Evolutionary conservation across 305 asterid species (phyloP).

Genomic region (Solanum hybrid): DNA sequence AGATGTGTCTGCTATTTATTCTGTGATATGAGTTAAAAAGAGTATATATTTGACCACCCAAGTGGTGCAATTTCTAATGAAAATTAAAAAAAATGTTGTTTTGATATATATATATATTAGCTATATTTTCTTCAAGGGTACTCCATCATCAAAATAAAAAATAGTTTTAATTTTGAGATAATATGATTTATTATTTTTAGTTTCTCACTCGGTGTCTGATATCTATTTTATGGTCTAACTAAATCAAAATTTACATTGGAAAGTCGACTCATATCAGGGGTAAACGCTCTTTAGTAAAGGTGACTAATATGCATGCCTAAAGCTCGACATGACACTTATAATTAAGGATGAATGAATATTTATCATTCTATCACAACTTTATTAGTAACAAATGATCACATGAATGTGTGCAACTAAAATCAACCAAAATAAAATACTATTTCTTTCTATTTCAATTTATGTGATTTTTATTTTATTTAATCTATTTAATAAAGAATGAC

Average conservation of each 20-base stretch:
- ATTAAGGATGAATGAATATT: not conserved
- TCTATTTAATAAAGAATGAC: too few relatives aligned
- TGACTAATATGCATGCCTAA: not conserved
- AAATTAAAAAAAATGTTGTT: not conserved
- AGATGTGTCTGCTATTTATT: not conserved
- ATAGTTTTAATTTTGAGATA: too few relatives aligned
- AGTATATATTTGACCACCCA: not conserved
- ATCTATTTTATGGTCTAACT: not conserved
- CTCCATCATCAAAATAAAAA: too few relatives aligned
- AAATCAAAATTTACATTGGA: not conserved
- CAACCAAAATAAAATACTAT: not conserved
- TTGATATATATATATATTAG: too few relatives aligned
- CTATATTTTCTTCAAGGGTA: too few relatives aligned
- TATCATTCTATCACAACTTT: fast-evolving
- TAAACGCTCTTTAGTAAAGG: not conserved
- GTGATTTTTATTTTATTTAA: fast-evolving
- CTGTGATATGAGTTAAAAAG: not conserved
- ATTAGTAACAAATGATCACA: not conserved
- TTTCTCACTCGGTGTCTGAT: not conserved
- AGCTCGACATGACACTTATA: fast-evolving
- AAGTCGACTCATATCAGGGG: not conserved
- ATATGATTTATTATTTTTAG: not conserved
- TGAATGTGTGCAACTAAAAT: not conserved
- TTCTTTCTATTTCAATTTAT: not conserved
- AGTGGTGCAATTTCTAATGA: not conserved